phyloP scores from a whole-genome alignment of 768 basidiomycete species.

The Clitopilus hobsonii region DNA sequence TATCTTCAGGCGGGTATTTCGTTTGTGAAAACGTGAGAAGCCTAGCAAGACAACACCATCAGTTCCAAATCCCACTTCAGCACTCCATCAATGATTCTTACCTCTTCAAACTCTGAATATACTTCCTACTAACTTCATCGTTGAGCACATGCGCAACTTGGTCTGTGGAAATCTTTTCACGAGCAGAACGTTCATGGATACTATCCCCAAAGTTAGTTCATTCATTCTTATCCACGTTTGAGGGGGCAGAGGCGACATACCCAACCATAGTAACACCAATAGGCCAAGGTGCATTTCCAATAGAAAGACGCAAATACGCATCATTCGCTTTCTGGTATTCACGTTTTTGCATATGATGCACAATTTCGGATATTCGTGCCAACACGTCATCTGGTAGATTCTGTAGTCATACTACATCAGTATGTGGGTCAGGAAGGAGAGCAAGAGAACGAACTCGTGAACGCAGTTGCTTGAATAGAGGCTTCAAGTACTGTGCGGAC shows the following conservation, averaged over 20 bases:
- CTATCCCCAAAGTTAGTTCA: constrained; percentile 34
- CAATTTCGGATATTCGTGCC: constrained; percentile 84
- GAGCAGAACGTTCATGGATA: constrained; percentile 96
- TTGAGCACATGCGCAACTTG: constrained; percentile 98
- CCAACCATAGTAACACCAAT: constrained; percentile 99
- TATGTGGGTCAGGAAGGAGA: neutral
- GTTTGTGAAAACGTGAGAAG: constrained; percentile 94
- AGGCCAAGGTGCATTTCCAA: constrained; percentile 99
- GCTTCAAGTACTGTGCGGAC: constrained; percentile 95
- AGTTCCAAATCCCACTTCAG: neutral
- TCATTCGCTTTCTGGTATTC: constrained; percentile 97
- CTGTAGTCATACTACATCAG: constrained; percentile 26
- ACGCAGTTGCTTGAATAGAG: constrained; percentile 86
- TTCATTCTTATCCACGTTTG: too few relatives aligned
- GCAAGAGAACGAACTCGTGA: constrained; percentile 61
- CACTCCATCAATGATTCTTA: constrained; percentile 32
- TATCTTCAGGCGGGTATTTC: constrained; percentile 90
- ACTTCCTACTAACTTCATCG: constrained; percentile 98
- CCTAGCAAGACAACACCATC: constrained; percentile 32
- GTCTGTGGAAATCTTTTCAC: constrained; percentile 96
- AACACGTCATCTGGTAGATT: constrained; percentile 83
- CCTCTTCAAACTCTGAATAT: constrained; percentile 97
- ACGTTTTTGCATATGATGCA: constrained; percentile 93
- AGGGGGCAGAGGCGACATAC: constrained; percentile 38
- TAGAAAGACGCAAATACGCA: constrained; percentile 92